These are phyloP conservation scores for Flaveria robusta DNA, from an alignment of 129 eudicot genomes.

Conservation along the genomic window DNA sequence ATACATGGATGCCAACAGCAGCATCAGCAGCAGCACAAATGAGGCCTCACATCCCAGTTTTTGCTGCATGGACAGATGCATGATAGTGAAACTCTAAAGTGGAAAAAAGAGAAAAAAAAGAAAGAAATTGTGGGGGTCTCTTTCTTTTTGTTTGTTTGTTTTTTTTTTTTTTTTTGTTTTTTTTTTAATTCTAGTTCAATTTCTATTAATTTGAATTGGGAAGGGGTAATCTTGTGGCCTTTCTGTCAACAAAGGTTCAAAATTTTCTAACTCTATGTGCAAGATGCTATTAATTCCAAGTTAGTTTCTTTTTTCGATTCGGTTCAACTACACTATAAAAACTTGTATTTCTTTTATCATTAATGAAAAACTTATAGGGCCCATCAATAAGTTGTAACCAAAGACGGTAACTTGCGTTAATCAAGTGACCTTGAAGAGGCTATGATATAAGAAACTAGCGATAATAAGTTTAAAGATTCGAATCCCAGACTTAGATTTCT, in stretches of 20 bases:
- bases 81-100: slow-evolving; percentile 25
- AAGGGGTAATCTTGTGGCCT: slow-evolving; percentile 42
- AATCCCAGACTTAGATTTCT: too few species aligned
- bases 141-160: neutral
- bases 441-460: too few species aligned
- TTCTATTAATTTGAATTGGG: slow-evolving; percentile 41
- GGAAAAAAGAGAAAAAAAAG: neutral
- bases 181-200: neutral
- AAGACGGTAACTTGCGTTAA: too few species aligned
- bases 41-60: slow-evolving; percentile 78
- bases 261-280: slow-evolving; percentile 33
- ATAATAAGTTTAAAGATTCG: too few species aligned
- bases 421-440: too few species aligned
- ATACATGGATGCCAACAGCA: slow-evolving; percentile 63
- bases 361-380: too few species aligned
- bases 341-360: neutral
- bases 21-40: slow-evolving; percentile 32
- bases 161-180: neutral
- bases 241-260: slow-evolving; percentile 32
- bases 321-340: neutral
- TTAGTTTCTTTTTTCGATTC: neutral
- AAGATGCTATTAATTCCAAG: slow-evolving; percentile 20
- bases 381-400: too few species aligned
- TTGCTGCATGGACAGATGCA: slow-evolving; percentile 89
- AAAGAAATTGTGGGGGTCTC: slow-evolving; percentile 20